A percentile compares a stretch with the other conserved stretches of the same genome.
Evolutionary conservation across 371 early-diverging fungal genomes (phyloP).

Genomic region (Sporodiniella umbellata): DNA sequence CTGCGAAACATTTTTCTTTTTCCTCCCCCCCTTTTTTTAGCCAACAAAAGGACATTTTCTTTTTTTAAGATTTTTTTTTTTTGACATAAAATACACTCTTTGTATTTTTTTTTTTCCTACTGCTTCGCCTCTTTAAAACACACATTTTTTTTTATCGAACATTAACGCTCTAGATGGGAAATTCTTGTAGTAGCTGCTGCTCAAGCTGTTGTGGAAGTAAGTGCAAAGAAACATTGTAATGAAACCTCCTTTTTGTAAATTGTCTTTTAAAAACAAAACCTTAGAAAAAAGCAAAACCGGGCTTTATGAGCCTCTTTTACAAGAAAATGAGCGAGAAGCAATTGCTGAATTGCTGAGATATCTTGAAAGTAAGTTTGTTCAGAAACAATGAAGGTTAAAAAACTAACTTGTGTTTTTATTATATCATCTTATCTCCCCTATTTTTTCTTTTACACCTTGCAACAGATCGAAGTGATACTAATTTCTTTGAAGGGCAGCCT

Average conservation of each 20-base stretch:
- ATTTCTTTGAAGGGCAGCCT: conserved; percentile 88
- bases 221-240: conserved; percentile 6
- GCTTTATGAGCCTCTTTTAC: conserved; percentile 78
- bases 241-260: not conserved
- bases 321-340: conserved; percentile 83
- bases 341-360: conserved; percentile 79
- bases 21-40: not conserved
- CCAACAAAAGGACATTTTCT: too few species aligned
- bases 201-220: conserved; percentile 49
- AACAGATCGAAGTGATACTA: conserved; percentile 71
- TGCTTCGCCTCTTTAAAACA: not conserved
- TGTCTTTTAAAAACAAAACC: not conserved
- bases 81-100: too few species aligned
- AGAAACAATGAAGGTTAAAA: too few species aligned
- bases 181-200: conserved; percentile 32
- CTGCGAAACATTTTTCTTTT: not conserved
- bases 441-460: not conserved
- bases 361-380: conserved; percentile 69
- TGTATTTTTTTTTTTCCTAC: not conserved
- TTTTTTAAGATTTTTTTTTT: too few species aligned
- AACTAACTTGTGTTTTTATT: too few species aligned
- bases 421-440: not conserved
- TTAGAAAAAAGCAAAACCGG: conserved; percentile 43
- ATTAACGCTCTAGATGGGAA: conserved; percentile 16
- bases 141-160: not conserved